Evolutionary conservation across 495 filamentous ascomycete genomes (phyloP), one percentile per base, ranked within the genome.

Genomic region (Jackrogersella multiformis): DNA sequence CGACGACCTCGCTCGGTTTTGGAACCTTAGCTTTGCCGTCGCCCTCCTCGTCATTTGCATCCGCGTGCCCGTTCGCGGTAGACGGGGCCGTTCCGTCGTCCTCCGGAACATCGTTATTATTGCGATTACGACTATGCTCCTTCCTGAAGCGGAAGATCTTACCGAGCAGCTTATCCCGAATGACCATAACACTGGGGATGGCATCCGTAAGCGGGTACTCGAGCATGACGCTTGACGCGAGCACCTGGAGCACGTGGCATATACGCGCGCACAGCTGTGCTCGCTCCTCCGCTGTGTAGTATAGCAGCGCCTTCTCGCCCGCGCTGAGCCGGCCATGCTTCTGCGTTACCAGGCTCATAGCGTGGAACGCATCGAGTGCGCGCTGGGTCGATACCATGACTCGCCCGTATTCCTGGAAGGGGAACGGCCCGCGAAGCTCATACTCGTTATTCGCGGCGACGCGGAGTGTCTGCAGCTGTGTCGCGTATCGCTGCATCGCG

Each of bases 171-270:
- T 92, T 81, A 71, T 98, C 94, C 26, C 95, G 80, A 20, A 88
- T 86, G 74, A 92, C 87, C 20, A 90, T 85, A 21, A 93, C 89
- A 63, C 87, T 94, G 4, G 95, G 95, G 10, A 98, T 77, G 20
- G 89, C 90, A 68, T 96, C 92, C 21, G 90, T 96, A 36, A 99
- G 79, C 0, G 95, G 94, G 65, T 96, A 97, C 73, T 96, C 94
- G 0, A 98, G 84, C 80, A 95, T 95, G 76, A 98, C 86, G 1
- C 92, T 95, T 1, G 90, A 94, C 1, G 94, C 95, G 64, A 99
- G 85, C 1, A 97, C 94, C 64, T 95, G 92, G 61, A 98, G 90
- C 38, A 99, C 84, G 82, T 99, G 95, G 73, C 92, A 94, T 64
- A 98, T 95, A 32, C 95, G 86, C 21, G 88, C 84, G 62, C 91